These are phyloP conservation scores for Barnettozyma salicaria DNA, from an alignment of 805 yeast species.

Conservation along the genomic window DNA sequence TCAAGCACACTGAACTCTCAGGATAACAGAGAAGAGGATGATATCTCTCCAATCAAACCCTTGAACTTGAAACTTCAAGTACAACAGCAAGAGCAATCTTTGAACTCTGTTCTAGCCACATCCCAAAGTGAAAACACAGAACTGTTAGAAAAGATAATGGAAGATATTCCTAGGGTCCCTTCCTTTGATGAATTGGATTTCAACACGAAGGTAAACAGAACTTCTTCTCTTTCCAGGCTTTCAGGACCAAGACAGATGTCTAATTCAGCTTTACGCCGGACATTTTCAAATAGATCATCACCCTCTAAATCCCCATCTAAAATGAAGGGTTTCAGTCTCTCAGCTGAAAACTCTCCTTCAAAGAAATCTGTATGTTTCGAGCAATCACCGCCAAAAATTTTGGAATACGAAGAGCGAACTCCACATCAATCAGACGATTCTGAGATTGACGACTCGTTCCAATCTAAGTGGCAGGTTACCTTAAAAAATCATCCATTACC, in stretches of 20 bases:
- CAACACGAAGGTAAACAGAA: conserved; percentile 27
- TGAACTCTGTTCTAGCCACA: not conserved
- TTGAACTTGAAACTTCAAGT: conserved; percentile 19
- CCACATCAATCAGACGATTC: conserved; percentile 24
- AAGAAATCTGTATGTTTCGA: conserved; percentile 36
- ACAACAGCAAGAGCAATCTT: conserved; percentile 3
- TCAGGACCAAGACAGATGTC: conserved; percentile 28
- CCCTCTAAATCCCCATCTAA: conserved; percentile 8
- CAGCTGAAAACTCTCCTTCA: conserved; percentile 28
- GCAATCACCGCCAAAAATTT: conserved; percentile 32
- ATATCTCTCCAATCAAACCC: conserved; percentile 25
- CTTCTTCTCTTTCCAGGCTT: conserved; percentile 23
- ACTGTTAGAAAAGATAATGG: conserved; percentile 15
- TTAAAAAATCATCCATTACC: conserved; percentile 31
- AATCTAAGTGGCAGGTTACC: conserved; percentile 25
- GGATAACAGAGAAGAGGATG: conserved; percentile 14
- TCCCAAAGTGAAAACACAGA: not conserved
- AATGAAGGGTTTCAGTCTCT: not conserved
- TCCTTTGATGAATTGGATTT: conserved; percentile 31
- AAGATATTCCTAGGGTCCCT: conserved; percentile 23
- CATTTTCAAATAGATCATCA: conserved; percentile 16
- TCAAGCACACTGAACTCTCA: conserved; percentile 6
- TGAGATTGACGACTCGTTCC: conserved; percentile 13
- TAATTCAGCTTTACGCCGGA: conserved; percentile 18
- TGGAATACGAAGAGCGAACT: conserved; percentile 29